A percentile compares a stretch with the other conserved stretches of the same genome.
These are phyloP conservation scores for Boletus rex-veris DNA, from an alignment of 768 basidiomycete genomes.

Conservation along the genomic window DNA sequence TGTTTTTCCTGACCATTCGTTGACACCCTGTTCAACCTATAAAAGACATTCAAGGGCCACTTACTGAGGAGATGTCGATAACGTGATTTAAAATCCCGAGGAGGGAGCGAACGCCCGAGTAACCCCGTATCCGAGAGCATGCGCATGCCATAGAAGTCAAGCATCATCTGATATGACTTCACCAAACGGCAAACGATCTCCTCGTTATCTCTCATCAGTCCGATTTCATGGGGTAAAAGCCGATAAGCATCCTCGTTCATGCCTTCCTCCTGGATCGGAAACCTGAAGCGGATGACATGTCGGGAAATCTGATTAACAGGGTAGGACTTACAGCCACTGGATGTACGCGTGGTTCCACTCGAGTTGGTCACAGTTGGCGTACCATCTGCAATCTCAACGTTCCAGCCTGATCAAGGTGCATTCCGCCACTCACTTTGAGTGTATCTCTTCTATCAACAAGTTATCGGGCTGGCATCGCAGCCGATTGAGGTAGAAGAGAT, in stretches of 20 bases:
- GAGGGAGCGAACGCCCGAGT: constrained; percentile 47
- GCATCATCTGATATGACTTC: constrained; percentile 66
- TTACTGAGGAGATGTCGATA: constrained; percentile 66
- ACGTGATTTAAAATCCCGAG: constrained; percentile 47
- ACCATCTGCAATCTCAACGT: constrained; percentile 48
- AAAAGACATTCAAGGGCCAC: constrained; percentile 24
- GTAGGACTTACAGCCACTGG: constrained; percentile 66
- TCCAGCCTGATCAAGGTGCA: neutral
- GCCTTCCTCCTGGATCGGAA: constrained; percentile 72
- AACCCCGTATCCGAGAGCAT: constrained; percentile 58
- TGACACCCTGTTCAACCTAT: neutral
- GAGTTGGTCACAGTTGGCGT: constrained; percentile 55
- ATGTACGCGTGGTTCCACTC: constrained; percentile 72
- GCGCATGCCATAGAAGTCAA: constrained; percentile 78
- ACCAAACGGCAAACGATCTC: constrained; percentile 48
- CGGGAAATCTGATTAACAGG: neutral
- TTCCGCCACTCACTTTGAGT: constrained; percentile 43
- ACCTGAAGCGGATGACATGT: constrained; percentile 36
- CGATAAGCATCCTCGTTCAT: constrained; percentile 68
- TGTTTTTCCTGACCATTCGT: constrained; percentile 45
- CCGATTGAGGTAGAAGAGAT: constrained; percentile 59
- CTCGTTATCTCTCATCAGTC: constrained; percentile 49
- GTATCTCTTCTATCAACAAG: constrained; percentile 59
- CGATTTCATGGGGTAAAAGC: constrained; percentile 62
- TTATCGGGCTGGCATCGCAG: constrained; percentile 59